Base-by-base conservation (phyloP, 2,329 filamentous ascomycete genomes). In the Dryadomyces quercivorus region DNA sequence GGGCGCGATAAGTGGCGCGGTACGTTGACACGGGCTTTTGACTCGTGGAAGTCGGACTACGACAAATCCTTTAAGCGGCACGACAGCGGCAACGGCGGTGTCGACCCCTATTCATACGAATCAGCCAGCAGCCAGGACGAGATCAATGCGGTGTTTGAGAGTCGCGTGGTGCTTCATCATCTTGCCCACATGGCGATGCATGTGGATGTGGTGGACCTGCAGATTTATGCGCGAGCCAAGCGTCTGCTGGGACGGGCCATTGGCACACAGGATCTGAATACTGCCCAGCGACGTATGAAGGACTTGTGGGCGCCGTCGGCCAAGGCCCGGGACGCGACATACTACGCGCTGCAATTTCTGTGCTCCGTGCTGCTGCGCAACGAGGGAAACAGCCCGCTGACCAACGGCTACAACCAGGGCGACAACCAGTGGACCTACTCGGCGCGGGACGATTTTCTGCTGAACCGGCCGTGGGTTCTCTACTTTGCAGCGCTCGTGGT, bases 161-260 rank as follows among this genome's bases (percentile, higher is more conserved):
- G 86, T 59, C 82, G 89, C 20, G 94, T 86, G 2, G 92, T 95
- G 31, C 74, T 97, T 47, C 91, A 97, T 65, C 89, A 95, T 63
- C 75, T 98, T 13, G 93, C 93, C 0, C 93, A 97, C 67, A 96
- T 98, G 88, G 89, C 90, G 3, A 95, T 95, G 79, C 90, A 97
- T 64, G 90, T 95, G 22, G 92, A 97, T 64, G 89, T 97, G 53
- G 88, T 95, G n/a, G 92, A 97, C 67, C 92, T 90, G 63, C 92
- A 97, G 69, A 94, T 97, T 60, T 96, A 93, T 67, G 93, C 92
- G 5, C 84, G 91, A 9, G 89, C 92, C 1, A 88, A 85, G 61
- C 79, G 91, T 34, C 77, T 96, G 2, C 80, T 97, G 4, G 92
- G 93, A 21, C 83, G 92, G 49, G 84, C 85, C 0, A 94, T 97